phyloP scores from a whole-genome alignment of 192 early-diverging fungal genomes.

The Haplosporangium gracile region DNA sequence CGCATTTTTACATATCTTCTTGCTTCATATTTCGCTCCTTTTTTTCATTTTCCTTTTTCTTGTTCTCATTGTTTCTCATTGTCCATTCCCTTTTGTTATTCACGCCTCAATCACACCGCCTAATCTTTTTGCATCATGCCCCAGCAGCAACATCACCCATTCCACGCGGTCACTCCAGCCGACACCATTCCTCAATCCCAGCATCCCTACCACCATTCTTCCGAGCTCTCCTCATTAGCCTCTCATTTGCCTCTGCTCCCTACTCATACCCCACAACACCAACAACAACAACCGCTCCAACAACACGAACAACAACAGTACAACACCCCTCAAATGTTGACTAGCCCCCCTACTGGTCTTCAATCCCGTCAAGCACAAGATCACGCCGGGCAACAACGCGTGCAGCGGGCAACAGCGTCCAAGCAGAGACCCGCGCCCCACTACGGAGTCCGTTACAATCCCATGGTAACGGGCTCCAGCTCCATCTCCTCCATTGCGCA shows the following conservation, averaged over 20 bases:
- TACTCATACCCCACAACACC: slow-evolving; percentile 12
- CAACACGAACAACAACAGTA: slow-evolving; percentile 6
- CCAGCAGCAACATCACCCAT: slow-evolving; percentile 27
- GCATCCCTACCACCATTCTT: slow-evolving; percentile 6
- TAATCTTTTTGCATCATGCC: neutral
- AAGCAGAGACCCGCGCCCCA: slow-evolving; percentile 27
- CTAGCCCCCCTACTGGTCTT: neutral
- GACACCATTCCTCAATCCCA: slow-evolving; percentile 9
- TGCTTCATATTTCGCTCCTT: neutral
- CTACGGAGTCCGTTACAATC: slow-evolving; percentile 31
- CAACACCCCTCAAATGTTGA: neutral
- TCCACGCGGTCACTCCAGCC: neutral
- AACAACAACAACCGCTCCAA: neutral
- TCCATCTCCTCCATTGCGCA: neutral
- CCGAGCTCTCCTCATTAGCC: neutral
- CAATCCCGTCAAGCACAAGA: slow-evolving; percentile 11
- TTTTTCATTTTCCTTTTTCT: neutral
- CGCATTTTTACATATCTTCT: neutral
- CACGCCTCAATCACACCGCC: neutral
- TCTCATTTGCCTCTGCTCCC: neutral
- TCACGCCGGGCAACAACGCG: neutral
- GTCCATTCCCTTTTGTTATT: neutral
- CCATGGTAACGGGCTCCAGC: slow-evolving; percentile 8
- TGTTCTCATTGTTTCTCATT: neutral
- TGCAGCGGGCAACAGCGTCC: slow-evolving; percentile 4